Percentiles rank a stretch among this genome's conserved stretches.
Conservation (phyloP, 1,284 basidiomycete genomes). For the Rhodotorula sp. region DNA sequence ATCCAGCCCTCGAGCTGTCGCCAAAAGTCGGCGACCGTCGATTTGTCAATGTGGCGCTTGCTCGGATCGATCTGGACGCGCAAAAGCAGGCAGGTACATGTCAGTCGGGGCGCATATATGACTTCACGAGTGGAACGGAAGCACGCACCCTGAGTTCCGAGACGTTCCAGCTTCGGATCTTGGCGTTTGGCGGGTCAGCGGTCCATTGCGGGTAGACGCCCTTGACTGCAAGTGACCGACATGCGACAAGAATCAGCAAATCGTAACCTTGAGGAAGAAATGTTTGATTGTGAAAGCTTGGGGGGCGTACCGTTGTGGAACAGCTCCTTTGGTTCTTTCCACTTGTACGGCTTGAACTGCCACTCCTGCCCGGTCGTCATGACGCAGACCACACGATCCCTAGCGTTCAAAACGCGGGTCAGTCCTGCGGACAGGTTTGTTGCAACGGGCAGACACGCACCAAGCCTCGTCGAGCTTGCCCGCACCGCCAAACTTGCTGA, state of each 20-base stretch:
- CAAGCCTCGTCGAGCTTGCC: constrained; percentile 65
- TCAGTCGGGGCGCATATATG: neutral
- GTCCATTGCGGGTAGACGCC: constrained; percentile 90
- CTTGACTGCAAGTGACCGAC: constrained; percentile 62
- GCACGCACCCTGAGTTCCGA: constrained; percentile 77
- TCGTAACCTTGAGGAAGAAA: neutral
- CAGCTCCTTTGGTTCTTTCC: constrained; percentile 83
- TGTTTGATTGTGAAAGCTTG: neutral
- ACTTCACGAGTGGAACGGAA: neutral
- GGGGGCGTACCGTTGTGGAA: constrained; percentile 78
- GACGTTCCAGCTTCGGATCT: constrained; percentile 95
- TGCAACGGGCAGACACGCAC: constrained; percentile 50
- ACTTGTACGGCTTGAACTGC: constrained; percentile 96
- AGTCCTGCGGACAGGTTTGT: no score
- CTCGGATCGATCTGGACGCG: constrained; percentile 73
- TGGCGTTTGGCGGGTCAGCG: constrained; percentile 81
- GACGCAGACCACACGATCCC: constrained; percentile 90
- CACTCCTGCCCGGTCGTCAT: constrained; percentile 96
- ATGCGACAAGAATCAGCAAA: neutral
- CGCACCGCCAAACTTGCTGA: constrained; percentile 72
- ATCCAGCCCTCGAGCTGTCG: constrained; percentile 84
- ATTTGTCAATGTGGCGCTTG: constrained; percentile 90
- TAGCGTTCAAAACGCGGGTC: constrained; percentile 29
- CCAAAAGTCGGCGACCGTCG: constrained; percentile 93
- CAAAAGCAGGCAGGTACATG: neutral